Evolutionary conservation across 1,284 basidiomycete species (phyloP).

Genomic region (Chiua sp.): DNA sequence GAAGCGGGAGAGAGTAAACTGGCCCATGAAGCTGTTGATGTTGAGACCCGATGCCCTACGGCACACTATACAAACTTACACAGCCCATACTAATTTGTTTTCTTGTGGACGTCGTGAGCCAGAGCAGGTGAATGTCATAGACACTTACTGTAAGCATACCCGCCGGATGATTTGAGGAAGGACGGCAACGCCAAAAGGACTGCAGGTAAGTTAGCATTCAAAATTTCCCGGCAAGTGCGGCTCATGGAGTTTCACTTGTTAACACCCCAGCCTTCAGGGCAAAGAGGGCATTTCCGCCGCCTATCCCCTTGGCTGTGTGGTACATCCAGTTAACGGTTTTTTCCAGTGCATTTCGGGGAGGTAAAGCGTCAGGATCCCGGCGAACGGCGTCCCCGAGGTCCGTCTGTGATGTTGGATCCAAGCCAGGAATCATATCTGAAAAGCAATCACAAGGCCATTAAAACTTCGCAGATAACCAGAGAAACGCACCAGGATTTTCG

Average conservation of each 20-base stretch:
- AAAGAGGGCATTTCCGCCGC: conserved; percentile 69
- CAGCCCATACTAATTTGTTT: conserved; percentile 61
- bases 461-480: not conserved
- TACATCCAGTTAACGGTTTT: conserved; percentile 54
- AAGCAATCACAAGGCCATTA: not conserved
- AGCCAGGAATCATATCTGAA: conserved; percentile 63
- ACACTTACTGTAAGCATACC: conserved; percentile 63
- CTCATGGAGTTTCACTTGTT: conserved; percentile 46
- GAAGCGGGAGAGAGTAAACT: conserved; percentile 70
- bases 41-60: not conserved
- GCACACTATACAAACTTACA: conserved; percentile 41
- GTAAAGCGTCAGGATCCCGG: conserved; percentile 78
- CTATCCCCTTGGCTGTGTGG: conserved; percentile 43
- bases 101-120: conserved; percentile 35
- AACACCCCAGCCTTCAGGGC: conserved; percentile 82
- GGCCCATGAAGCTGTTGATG: conserved; percentile 65
- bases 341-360: conserved; percentile 65
- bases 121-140: not conserved
- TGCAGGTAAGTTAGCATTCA: conserved; percentile 23
- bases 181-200: conserved; percentile 67
- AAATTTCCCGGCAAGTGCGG: not conserved
- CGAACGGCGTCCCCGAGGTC: conserved; percentile 61
- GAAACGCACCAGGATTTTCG: conserved; percentile 54
- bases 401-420: conserved; percentile 45
- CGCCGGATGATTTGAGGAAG: conserved; percentile 58